Percentiles rank a stretch among this genome's conserved stretches.
These are phyloP conservation scores for Globisporangium spinosum DNA, from an alignment of 352 stramenopile genomes.

Conservation along the genomic window DNA sequence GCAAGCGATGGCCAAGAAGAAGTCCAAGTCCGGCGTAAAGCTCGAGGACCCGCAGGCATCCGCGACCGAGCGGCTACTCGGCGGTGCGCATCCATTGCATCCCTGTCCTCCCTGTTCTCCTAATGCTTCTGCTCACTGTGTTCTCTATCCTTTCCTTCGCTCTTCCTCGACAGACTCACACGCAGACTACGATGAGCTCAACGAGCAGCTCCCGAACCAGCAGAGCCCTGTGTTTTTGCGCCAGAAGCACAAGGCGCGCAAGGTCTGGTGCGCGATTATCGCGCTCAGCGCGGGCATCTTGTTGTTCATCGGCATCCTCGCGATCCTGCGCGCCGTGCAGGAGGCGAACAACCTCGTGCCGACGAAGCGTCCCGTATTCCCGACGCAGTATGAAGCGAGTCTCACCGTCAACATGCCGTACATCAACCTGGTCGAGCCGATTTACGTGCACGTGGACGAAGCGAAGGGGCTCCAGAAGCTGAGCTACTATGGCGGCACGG, in stretches of 20 bases:
- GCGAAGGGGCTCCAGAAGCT: constrained; percentile 72
- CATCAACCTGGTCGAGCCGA: constrained; percentile 82
- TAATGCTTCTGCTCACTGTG: not conserved
- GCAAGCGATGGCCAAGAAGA: constrained; percentile 63
- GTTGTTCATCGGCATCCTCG: constrained; percentile 75
- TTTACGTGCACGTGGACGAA: constrained; percentile 84
- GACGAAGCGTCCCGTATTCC: constrained; percentile 67
- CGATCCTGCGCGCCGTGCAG: constrained; percentile 78
- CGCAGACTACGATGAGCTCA: constrained; percentile 16
- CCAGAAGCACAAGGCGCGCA: constrained; percentile 59
- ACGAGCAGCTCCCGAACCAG: constrained; percentile 28
- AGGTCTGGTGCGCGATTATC: constrained; percentile 83
- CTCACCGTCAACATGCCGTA: constrained; percentile 88
- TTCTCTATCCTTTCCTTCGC: no score
- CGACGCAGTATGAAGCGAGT: constrained; percentile 84
- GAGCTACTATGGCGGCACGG: constrained; percentile 86
- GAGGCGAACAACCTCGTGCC: constrained; percentile 70
- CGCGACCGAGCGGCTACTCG: constrained; percentile 46
- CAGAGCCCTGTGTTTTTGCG: constrained; percentile 40
- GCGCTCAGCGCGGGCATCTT: constrained; percentile 71
- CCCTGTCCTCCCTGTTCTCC: not conserved
- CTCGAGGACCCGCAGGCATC: constrained; percentile 39
- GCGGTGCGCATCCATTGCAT: constrained; percentile 24
- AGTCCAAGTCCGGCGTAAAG: constrained; percentile 38
- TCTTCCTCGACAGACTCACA: not conserved